These are phyloP conservation scores for Gomphus sp. DNA, from an alignment of 1,284 basidiomycete genomes.

Conservation along the genomic window DNA sequence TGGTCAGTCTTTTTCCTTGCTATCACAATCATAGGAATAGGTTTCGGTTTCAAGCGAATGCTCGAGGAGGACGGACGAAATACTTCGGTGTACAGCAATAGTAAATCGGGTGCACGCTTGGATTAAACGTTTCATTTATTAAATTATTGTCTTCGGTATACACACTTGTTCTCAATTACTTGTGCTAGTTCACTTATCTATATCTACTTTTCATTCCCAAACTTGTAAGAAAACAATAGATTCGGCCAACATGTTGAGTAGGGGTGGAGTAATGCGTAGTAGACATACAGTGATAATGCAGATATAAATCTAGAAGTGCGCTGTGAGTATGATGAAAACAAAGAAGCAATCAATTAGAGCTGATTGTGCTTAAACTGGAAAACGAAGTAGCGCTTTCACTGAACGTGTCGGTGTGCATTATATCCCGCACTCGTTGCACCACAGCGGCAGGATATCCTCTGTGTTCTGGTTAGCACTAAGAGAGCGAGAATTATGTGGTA, in stretches of 20 bases:
- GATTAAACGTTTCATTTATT: not conserved
- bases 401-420: not conserved
- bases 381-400: conserved; percentile 1
- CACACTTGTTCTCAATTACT: not conserved
- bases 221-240: not conserved
- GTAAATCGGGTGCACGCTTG: conserved; percentile 4
- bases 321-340: not conserved
- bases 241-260: not conserved
- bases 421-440: conserved; percentile 6
- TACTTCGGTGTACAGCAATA: not conserved
- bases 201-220: not conserved
- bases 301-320: not conserved
- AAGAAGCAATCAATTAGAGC: not conserved
- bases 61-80: conserved; percentile 3
- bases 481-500: not conserved
- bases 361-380: not conserved
- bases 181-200: not conserved
- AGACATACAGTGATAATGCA: conserved; percentile 1
- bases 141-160: not conserved
- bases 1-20: conserved; percentile 10
- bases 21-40: conserved; percentile 2
- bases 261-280: not conserved
- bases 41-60: conserved; percentile 4
- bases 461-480: not conserved
- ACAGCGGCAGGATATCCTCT: conserved; percentile 7